Conservation (phyloP, 805 yeast species). For the Kuraishia borneana region DNA sequence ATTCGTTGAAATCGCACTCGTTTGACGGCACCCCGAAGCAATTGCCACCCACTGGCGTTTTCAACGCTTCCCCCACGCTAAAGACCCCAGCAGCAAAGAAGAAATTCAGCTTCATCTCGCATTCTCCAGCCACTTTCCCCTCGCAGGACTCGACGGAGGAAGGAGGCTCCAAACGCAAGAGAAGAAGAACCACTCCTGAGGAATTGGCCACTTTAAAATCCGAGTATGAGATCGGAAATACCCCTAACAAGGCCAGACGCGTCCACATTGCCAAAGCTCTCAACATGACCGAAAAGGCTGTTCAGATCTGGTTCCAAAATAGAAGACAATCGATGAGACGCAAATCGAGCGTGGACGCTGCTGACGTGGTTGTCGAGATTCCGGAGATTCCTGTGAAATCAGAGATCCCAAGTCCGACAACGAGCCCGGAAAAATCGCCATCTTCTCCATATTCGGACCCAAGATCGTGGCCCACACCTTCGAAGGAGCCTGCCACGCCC, state of each 20-base stretch:
- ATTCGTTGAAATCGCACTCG: no score
- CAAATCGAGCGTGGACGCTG: conserved; percentile 17
- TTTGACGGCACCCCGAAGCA: neutral
- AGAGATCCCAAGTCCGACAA: neutral
- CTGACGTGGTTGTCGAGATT: conserved; percentile 15
- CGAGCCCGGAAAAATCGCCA: neutral
- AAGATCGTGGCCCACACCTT: conserved; percentile 6
- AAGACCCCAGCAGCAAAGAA: conserved; percentile 10
- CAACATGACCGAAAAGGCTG: conserved; percentile 94
- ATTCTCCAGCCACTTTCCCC: conserved; percentile 83
- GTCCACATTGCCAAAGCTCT: conserved; percentile 70
- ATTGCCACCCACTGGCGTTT: neutral
- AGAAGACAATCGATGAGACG: conserved; percentile 75
- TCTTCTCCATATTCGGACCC: conserved; percentile 4
- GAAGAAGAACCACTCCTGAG: conserved; percentile 88
- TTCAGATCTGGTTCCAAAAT: conserved; percentile 98
- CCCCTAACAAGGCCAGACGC: conserved; percentile 74
- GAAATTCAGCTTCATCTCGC: conserved; percentile 81
- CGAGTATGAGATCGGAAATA: conserved; percentile 66
- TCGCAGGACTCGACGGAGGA: conserved; percentile 75
- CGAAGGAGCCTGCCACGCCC: conserved; percentile 5
- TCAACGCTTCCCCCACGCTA: neutral
- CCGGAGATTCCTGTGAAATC: conserved; percentile 8
- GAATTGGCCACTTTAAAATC: conserved; percentile 74
- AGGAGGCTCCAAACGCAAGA: conserved; percentile 85